Base-by-base conservation (phyloP, 805 yeast species). In the Starmerella sp. region DNA sequence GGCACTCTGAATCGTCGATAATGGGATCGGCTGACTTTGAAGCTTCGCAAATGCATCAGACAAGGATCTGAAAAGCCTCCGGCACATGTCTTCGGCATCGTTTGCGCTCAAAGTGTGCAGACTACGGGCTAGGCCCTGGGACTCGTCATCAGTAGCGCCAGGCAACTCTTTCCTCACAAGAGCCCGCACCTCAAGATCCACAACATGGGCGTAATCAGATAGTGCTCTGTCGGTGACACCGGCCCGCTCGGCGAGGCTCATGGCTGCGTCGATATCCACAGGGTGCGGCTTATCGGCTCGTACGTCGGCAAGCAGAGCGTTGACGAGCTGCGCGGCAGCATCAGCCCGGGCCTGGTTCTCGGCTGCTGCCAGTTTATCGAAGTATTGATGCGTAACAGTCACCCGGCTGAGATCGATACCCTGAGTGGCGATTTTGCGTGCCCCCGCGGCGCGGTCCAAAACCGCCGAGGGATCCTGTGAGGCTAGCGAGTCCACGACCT, bases 11-110 rank as follows among this genome's bases (percentile, higher is more conserved):
- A 52, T 46, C n/a, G 39, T 17, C 6, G 38, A 17, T 15, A 34
- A 6, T 15, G 49, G 49, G 11, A 46, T 34, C 6, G 38, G 39
- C 15, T 46, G 49, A 6, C 15, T 14, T 22, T 46, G 49, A 8
- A 46, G 49, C n/a, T 14, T 32, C n/a, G 5, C 31, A 22, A 46
- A 46, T n/a, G 39, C 15, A 4, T 17, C 9, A 41, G 34, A 15
- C 15, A 46, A 22, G 13, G 49, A n/a, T 3, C 6, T 6, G 35
- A 57, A 57, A 17, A 58, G 45, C 14, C 22, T 22, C 1, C 75
- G 67, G 44, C 87, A 66, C 86, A 89, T 83, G 1, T 69, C 72
- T 62, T 85, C 87, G 65, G 89, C 89, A 56, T 87, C 96, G 13
- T 71, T 68, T 0, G 93, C 84, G 0, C 88, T 75, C 75, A 88